phyloP scores from a whole-genome alignment of 2,329 filamentous ascomycete species.

The Pseudocercospora macadamiae region DNA sequence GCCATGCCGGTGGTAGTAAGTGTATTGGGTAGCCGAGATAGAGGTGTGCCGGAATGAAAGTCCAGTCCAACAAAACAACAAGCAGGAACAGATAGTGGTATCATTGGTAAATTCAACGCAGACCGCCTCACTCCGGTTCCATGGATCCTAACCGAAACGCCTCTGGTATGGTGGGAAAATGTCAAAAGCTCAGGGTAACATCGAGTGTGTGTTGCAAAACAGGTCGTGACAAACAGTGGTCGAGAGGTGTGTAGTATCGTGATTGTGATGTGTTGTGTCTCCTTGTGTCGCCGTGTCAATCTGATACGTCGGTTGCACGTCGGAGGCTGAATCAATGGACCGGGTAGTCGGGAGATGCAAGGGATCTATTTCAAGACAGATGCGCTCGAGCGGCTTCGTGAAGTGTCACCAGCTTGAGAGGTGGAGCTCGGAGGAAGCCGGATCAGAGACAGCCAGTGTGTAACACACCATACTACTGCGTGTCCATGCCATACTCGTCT shows the following conservation, averaged over 20 bases:
- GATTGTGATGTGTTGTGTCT: conserved; percentile 11
- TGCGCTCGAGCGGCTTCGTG: conserved; percentile 16
- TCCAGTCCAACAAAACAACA: conserved; percentile 13
- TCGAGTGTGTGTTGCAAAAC: conserved; percentile 6
- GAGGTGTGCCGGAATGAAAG: conserved; percentile 3
- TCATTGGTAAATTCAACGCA: conserved; percentile 24
- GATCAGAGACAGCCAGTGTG: conserved; percentile 4
- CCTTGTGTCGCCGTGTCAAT: conserved; percentile 17
- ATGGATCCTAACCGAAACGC: conserved; percentile 15
- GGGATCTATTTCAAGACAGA: conserved; percentile 13
- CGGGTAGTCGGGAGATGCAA: conserved; percentile 20
- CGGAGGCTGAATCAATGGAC: conserved; percentile 23
- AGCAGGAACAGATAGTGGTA: conserved; percentile 30
- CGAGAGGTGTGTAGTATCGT: conserved; percentile 13
- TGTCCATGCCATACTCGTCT: conserved; percentile 88
- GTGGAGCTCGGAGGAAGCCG: conserved; percentile 12
- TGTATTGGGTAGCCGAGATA: conserved; percentile 18
- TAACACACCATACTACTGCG: conserved; percentile 29
- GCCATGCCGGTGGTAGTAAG: conserved; percentile 6
- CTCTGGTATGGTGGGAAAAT: conserved; percentile 21
- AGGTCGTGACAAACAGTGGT: conserved; percentile 16
- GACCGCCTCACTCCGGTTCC: conserved; percentile 8
- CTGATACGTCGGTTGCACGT: conserved; percentile 15
- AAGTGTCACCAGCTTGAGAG: conserved; percentile 16
- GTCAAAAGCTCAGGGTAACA: conserved; percentile 21